These are phyloP conservation scores for Chlorella sp. DNA, from an alignment of 139 green algal species.

Conservation along the genomic window DNA sequence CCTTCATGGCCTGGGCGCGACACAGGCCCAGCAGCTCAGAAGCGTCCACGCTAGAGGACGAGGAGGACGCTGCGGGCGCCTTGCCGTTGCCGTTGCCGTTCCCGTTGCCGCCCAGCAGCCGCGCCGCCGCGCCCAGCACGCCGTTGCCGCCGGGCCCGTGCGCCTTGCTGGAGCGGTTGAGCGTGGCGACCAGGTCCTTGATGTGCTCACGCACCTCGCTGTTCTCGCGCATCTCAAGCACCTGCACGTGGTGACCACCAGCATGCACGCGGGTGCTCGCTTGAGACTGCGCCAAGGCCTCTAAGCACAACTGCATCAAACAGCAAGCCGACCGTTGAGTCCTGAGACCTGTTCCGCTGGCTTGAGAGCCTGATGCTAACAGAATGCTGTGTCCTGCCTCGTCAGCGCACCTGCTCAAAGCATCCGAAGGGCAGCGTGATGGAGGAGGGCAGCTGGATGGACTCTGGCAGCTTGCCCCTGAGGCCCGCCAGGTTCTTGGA, in stretches of 20 bases:
- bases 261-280: too few species aligned
- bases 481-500: slow-evolving; percentile 88
- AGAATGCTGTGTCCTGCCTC: too few species aligned
- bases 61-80: too few species aligned
- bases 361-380: too few species aligned
- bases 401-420: slow-evolving; percentile 81
- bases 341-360: too few species aligned
- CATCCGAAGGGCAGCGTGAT: slow-evolving; percentile 91
- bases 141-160: background rate
- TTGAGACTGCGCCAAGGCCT: too few species aligned
- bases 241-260: too few species aligned
- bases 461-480: slow-evolving; percentile 78
- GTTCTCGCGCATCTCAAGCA: slow-evolving; percentile 60
- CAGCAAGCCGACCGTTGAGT: too few species aligned
- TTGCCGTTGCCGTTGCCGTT: background rate
- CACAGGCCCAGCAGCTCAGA: slow-evolving; percentile 40
- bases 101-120: too few species aligned
- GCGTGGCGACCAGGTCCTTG: slow-evolving; percentile 26
- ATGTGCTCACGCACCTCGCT: slow-evolving; percentile 49
- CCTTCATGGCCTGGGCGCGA: slow-evolving; percentile 46
- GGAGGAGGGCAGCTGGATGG: slow-evolving; percentile 80
- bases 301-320: too few species aligned
- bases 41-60: background rate
- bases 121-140: too few species aligned
- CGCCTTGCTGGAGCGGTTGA: slow-evolving; percentile 21